phyloP scores from a whole-genome alignment of 1,284 basidiomycete genomes.

The Cystobasidium pallidum region DNA sequence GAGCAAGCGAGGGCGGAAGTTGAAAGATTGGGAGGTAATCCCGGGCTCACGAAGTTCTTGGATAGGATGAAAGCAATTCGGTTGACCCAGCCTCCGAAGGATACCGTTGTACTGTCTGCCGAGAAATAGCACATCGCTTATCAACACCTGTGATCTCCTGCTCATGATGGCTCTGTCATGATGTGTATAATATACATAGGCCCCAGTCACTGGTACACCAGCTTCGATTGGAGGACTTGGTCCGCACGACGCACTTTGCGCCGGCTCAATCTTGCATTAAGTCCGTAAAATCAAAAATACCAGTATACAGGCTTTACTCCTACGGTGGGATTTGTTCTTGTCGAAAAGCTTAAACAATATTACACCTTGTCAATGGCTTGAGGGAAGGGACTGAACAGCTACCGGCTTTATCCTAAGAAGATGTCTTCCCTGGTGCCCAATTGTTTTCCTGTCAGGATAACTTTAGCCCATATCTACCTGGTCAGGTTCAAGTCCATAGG shows the following conservation, averaged over 20 bases:
- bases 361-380: no score
- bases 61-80: conserved; percentile 51
- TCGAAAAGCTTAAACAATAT: no score
- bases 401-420: conserved; percentile 1
- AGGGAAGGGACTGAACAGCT: no score
- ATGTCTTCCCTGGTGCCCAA: conserved; percentile 21
- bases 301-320: no score
- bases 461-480: background rate
- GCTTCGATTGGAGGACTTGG: no score
- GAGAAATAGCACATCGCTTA: background rate
- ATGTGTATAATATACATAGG: no score
- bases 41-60: conserved; percentile 60
- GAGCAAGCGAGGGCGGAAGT: conserved; percentile 65
- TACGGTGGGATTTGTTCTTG: no score
- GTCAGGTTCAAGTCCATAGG: background rate
- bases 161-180: no score
- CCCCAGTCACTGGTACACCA: no score
- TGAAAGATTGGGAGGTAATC: conserved; percentile 65
- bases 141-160: background rate
- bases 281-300: no score
- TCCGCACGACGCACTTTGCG: no score
- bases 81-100: background rate
- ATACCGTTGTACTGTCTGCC: background rate
- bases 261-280: no score
- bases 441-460: conserved; percentile 20